Evolutionary conservation across 306 rosid genomes (phyloP).

Genomic region (Vigna hirtella): DNA sequence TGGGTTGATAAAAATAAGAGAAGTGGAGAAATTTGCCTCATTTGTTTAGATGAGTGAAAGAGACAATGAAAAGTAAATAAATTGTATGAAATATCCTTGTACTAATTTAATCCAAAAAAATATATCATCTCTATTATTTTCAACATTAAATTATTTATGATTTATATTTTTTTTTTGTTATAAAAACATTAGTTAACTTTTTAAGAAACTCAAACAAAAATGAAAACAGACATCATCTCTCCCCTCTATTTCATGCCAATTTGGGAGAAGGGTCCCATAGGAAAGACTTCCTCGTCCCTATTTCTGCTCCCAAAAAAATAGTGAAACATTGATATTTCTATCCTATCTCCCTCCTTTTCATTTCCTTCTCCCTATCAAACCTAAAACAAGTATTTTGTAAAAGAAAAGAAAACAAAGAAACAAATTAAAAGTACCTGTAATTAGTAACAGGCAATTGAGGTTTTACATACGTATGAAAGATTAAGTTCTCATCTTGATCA

Average conservation of each 20-base stretch:
- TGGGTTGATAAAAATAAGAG: neutral
- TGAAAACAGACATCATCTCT: neutral
- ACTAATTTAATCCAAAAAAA: neutral
- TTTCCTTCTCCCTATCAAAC: neutral
- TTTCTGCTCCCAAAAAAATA: neutral
- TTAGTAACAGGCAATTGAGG: slow-evolving; percentile 70
- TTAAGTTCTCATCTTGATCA: slow-evolving; percentile 78
- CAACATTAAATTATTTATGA: neutral
- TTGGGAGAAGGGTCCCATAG: neutral
- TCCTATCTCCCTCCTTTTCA: neutral
- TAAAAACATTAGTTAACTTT: neutral
- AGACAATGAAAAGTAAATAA: neutral
- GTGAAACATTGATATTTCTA: neutral
- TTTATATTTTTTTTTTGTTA: neutral
- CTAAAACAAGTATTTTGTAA: neutral
- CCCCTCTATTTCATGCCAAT: neutral
- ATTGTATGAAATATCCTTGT: neutral
- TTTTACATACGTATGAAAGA: slow-evolving; percentile 70
- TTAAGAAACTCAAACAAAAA: neutral
- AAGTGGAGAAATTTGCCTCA: neutral
- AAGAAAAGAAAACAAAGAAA: slow-evolving; percentile 25
- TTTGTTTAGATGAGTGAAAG: neutral
- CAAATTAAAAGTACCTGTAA: slow-evolving; percentile 60
- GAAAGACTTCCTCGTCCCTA: neutral
- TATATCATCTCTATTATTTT: neutral